Percentiles rank a stretch among this genome's conserved stretches.
Evolutionary conservation across 768 basidiomycete species (phyloP).

Genomic region (Punctularia strigosozonata): DNA sequence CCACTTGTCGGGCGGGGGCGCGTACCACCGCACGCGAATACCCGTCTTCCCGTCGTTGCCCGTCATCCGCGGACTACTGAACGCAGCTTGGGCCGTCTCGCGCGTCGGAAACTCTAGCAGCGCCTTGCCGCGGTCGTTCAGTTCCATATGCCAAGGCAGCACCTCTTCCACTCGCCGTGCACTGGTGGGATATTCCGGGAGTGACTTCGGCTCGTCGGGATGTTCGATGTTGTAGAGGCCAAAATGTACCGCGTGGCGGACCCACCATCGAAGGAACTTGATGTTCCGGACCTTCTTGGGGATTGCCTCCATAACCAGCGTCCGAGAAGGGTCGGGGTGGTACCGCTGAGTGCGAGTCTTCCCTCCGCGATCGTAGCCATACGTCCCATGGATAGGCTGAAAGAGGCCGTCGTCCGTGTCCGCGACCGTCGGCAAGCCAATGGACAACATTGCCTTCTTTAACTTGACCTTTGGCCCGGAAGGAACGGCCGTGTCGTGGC

Average conservation of each 20-base stretch:
- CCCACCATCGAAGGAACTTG: slow-evolving; percentile 32
- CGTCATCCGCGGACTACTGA: slow-evolving; percentile 32
- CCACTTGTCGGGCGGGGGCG: slow-evolving; percentile 9
- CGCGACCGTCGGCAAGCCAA: too few relatives aligned
- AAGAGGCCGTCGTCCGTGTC: too few relatives aligned
- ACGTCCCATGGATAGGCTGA: too few relatives aligned
- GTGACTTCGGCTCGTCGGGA: too few relatives aligned
- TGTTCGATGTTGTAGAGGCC: too few relatives aligned
- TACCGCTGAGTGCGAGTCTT: too few relatives aligned
- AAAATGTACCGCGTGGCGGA: too few relatives aligned
- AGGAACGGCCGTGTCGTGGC: too few relatives aligned
- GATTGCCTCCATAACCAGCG: slow-evolving; percentile 45
- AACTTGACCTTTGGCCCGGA: too few relatives aligned
- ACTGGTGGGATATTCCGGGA: too few relatives aligned
- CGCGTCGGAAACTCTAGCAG: slow-evolving; percentile 38
- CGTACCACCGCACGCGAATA: slow-evolving; percentile 14
- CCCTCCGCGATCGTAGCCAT: too few relatives aligned
- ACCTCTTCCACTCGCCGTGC: slow-evolving; percentile 10
- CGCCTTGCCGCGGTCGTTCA: slow-evolving; percentile 29
- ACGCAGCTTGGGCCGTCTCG: slow-evolving; percentile 33
- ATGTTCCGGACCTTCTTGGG: slow-evolving; percentile 34
- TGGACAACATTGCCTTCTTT: too few relatives aligned
- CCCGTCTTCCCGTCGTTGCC: slow-evolving; percentile 24
- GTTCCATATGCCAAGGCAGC: slow-evolving; percentile 6
- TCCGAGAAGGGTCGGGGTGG: slow-evolving; percentile 38